Percentiles rank a stretch among this genome's conserved stretches.
Evolutionary conservation across 192 early-diverging fungal genomes (phyloP).

Genomic region (Pilobolus umbonatus): DNA sequence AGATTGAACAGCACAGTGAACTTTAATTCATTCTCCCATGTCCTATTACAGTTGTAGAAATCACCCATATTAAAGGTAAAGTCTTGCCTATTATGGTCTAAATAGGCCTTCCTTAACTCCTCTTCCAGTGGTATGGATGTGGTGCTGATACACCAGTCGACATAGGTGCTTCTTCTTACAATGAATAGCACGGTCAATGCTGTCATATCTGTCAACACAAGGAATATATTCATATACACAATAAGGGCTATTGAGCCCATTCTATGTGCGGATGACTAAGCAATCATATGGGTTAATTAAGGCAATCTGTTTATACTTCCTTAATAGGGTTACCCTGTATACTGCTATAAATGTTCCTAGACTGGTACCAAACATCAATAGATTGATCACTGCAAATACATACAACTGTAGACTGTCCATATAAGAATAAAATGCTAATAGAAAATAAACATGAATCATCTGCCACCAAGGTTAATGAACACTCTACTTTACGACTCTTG

Average conservation of each 20-base stretch:
- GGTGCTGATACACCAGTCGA: constrained; percentile 11
- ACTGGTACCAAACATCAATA: constrained; percentile 5
- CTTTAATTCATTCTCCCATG: constrained; percentile 36
- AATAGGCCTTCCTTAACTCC: neutral
- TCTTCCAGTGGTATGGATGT: neutral
- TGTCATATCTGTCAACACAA: constrained; percentile 17
- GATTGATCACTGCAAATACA: constrained; percentile 9
- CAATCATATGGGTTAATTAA: neutral
- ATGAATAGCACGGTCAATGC: constrained; percentile 29
- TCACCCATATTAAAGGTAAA: constrained; percentile 19
- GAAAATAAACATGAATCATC: neutral
- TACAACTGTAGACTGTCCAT: neutral
- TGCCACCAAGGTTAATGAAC: neutral
- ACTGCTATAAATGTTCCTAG: neutral
- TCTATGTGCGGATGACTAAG: constrained; percentile 15
- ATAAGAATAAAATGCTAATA: constrained; percentile 17
- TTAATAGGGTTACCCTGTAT: neutral
- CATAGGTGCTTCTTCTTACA: constrained; percentile 4
- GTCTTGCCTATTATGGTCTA: neutral
- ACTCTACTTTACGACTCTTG: constrained; percentile 23
- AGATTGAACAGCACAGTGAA: constrained; percentile 21
- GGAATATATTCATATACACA: constrained; percentile 4
- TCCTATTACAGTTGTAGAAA: constrained; percentile 32
- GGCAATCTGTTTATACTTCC: neutral
- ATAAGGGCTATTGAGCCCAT: constrained; percentile 13